These are phyloP conservation scores for Jatropha multifida DNA, from an alignment of 441 rosid species.

Conservation along the genomic window DNA sequence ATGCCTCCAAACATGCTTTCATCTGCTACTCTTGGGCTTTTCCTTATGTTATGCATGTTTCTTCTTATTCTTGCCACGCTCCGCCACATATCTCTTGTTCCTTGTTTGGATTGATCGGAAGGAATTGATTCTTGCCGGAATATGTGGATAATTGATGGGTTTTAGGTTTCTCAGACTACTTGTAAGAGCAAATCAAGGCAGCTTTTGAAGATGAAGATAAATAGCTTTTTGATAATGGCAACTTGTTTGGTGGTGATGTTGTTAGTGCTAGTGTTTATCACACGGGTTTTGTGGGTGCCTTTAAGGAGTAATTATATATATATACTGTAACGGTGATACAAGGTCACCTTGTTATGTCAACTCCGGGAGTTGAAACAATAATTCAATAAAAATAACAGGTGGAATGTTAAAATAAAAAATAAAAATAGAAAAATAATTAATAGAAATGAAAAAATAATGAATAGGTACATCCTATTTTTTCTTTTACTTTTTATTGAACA, in stretches of 20 bases:
- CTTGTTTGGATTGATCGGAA: background rate
- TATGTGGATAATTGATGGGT: background rate
- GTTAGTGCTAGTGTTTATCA: slow-evolving; percentile 48
- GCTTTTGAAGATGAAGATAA: background rate
- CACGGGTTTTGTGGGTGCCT: slow-evolving; percentile 29
- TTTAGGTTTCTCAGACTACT: slow-evolving; percentile 2
- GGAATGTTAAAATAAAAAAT: too few relatives aligned
- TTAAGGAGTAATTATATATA: slow-evolving; percentile 4
- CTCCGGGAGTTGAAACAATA: too few relatives aligned
- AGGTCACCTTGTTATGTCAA: too few relatives aligned
- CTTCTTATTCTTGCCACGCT: slow-evolving; percentile 37
- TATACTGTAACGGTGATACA: too few relatives aligned
- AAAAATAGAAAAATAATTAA: too few relatives aligned
- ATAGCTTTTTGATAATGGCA: slow-evolving; percentile 31
- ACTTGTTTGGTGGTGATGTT: slow-evolving; percentile 35
- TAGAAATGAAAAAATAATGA: too few relatives aligned
- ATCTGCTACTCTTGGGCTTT: slow-evolving; percentile 70
- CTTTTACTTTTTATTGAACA: too few relatives aligned
- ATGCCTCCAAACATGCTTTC: slow-evolving; percentile 44
- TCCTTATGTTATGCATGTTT: slow-evolving; percentile 46
- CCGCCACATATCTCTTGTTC: slow-evolving; percentile 37
- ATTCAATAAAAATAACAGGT: too few relatives aligned
- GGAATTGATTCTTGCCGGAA: background rate
- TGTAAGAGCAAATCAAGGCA: background rate
- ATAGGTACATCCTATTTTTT: too few relatives aligned